A percentile compares a stretch with the other conserved stretches of the same genome.
phyloP scores from a whole-genome alignment of 2,329 filamentous ascomycete species.

The Colletotrichum brevisporum region DNA sequence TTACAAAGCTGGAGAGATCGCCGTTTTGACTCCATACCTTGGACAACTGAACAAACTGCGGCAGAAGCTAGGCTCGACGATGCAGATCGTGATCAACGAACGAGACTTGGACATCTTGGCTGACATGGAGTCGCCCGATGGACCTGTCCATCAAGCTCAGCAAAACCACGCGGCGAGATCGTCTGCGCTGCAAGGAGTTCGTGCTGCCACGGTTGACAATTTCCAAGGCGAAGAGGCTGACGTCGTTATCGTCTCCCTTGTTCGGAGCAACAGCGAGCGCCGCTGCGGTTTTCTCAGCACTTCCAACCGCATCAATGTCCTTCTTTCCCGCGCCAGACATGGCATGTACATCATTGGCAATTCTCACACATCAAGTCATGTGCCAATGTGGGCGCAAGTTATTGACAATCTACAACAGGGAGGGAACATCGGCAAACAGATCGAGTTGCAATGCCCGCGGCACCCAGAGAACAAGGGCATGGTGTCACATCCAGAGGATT shows the following conservation, averaged over 20 bases:
- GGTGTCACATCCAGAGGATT: constrained; percentile 70
- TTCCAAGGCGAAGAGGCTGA: constrained; percentile 85
- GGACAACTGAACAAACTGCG: constrained; percentile 70
- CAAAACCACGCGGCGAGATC: constrained; percentile 41
- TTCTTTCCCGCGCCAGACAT: constrained; percentile 76
- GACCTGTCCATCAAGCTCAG: constrained; percentile 26
- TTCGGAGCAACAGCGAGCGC: constrained; percentile 74
- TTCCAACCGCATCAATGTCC: constrained; percentile 77
- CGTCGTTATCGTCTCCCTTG: constrained; percentile 77
- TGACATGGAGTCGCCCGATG: constrained; percentile 50
- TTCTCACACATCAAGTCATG: constrained; percentile 65
- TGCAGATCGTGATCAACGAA: constrained; percentile 76
- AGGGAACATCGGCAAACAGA: constrained; percentile 61
- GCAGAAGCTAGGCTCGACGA: constrained; percentile 58
- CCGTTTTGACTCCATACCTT: constrained; percentile 77
- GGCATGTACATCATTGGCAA: constrained; percentile 82
- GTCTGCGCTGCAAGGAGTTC: constrained; percentile 62
- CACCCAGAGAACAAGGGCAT: constrained; percentile 67
- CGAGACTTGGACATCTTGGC: constrained; percentile 70
- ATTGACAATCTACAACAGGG: constrained; percentile 62
- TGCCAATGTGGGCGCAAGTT: constrained; percentile 76
- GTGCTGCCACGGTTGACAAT: constrained; percentile 79
- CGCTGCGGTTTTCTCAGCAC: constrained; percentile 77
- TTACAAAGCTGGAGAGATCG: constrained; percentile 74
- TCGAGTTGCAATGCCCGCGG: constrained; percentile 72